Evolutionary conservation across 345 rosid genomes (phyloP), one percentile per base, ranked within the genome.

Genomic region (Gossypium longicalyx): DNA sequence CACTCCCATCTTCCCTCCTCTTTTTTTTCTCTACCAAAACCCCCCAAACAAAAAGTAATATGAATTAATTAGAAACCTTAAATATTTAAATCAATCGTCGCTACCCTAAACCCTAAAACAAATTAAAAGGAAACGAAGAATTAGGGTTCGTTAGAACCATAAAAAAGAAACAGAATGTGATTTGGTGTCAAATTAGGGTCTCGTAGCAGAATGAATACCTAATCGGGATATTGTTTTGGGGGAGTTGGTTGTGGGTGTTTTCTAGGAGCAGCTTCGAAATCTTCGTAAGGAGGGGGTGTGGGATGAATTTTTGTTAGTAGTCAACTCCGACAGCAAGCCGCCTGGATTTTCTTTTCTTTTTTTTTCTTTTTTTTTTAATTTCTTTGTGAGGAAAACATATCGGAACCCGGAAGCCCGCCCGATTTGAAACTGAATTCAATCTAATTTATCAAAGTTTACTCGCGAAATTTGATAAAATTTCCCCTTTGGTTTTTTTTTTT

Each of bases 1-100:
- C 68, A 96, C 49, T 45, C 95, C 91, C 98, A 93, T 96, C 77
- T 72, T 70, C 53, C 66, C 49, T 67, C 57, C 76, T 54, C n/a
- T 67, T 41, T 23, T 43, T 41, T 49, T 15, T 2, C 34, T 52
- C 48, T n/a, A 23, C 60, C 60, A 9, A 60, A 27, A 13, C 13
- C 41, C n/a, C 38, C 19, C 64, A 60, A 60, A 29, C 17, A 60
- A 25, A 45, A 66, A 19, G 15, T 48, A 23, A 51, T 13, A 67
- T 67, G 57, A 67, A 70, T 29, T 49, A 29, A 27, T 69, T 12
- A 52, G 59, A 69, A 52, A 17, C 29, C 48, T n/a, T 8, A 52
- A 34, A 52, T 54, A 52, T 27, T 49, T 3, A 51, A 17, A 48
- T 25, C 58, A 49, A 68, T 48, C 34, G 9, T 9, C 11, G 25